Evolutionary conservation across 441 rosid genomes (phyloP).

Genomic region (Mallotus japonicus): DNA sequence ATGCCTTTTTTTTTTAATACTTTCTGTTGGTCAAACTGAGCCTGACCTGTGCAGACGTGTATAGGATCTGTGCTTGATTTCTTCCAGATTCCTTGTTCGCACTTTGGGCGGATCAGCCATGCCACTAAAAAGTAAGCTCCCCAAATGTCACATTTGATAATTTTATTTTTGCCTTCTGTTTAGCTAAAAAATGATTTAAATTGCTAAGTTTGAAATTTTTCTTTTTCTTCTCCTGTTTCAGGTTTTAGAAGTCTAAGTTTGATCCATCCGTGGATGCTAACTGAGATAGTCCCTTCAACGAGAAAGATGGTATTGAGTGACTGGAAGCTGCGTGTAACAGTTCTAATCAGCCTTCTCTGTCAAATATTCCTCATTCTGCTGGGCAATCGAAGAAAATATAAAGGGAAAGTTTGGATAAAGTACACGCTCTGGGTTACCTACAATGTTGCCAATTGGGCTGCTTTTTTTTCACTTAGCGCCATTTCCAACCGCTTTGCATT

Average conservation of each 20-base stretch:
- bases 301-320: conserved; percentile 26
- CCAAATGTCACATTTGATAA: not conserved
- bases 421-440: conserved; percentile 39
- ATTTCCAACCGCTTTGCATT: conserved; percentile 18
- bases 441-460: conserved; percentile 32
- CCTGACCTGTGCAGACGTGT: no score
- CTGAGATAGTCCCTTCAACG: not conserved
- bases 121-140: not conserved
- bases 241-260: conserved; percentile 1
- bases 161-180: not conserved
- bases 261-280: not conserved
- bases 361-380: conserved; percentile 33
- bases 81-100: not conserved
- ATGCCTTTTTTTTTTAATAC: no score
- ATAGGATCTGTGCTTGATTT: no score
- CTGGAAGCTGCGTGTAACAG: conserved; percentile 32
- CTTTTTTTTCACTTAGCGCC: conserved; percentile 24
- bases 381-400: conserved; percentile 35
- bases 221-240: not conserved
- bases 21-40: no score
- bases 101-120: not conserved
- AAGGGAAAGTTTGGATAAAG: not conserved
- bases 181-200: not conserved
- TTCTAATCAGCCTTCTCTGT: conserved; percentile 33
- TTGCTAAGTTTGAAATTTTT: not conserved